A percentile compares a stretch with the other conserved stretches of the same genome.
Conservation (phyloP, 306 rosid species). For the Dryas octopetala region DNA sequence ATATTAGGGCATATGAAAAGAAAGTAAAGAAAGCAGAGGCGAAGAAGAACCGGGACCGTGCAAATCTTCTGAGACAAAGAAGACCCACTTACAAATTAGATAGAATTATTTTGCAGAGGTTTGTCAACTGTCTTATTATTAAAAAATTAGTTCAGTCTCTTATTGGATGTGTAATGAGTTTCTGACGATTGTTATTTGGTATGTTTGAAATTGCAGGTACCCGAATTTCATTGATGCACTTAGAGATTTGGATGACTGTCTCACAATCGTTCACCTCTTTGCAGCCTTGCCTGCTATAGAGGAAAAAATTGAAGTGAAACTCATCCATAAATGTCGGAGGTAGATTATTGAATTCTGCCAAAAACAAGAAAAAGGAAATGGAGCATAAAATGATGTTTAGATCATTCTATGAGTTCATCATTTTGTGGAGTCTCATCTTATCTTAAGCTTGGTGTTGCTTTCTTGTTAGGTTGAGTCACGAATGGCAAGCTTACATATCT, state of each 20-base stretch:
- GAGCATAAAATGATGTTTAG: not conserved
- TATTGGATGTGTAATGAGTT: not conserved
- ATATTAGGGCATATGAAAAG: slow-evolving; percentile 62
- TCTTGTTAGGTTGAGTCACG: slow-evolving; percentile 71
- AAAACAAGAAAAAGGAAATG: not conserved
- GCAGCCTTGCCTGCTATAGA: slow-evolving; percentile 81
- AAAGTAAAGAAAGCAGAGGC: slow-evolving; percentile 86
- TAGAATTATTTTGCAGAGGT: slow-evolving; percentile 78
- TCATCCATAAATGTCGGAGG: slow-evolving; percentile 74
- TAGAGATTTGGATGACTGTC: slow-evolving; percentile 93
- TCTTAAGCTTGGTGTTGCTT: not conserved
- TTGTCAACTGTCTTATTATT: not conserved
- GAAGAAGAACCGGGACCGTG: slow-evolving; percentile 74
- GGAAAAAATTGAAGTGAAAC: slow-evolving; percentile 67
- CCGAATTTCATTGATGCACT: slow-evolving; percentile 87
- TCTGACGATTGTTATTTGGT: slow-evolving; percentile 14
- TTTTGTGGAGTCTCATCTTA: not conserved
- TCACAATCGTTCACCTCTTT: slow-evolving; percentile 87
- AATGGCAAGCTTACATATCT: slow-evolving; percentile 88
- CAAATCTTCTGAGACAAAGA: slow-evolving; percentile 46
- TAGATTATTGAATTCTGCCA: slow-evolving; percentile 16
- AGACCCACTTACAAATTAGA: slow-evolving; percentile 64
- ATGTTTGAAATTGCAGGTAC: slow-evolving; percentile 49
- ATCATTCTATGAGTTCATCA: not conserved
- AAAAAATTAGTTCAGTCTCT: not conserved